A percentile compares a stretch with the other conserved stretches of the same genome.
These are phyloP conservation scores for Ustilago shanxiensis DNA, from an alignment of 1,284 basidiomycete species.

Conservation along the genomic window DNA sequence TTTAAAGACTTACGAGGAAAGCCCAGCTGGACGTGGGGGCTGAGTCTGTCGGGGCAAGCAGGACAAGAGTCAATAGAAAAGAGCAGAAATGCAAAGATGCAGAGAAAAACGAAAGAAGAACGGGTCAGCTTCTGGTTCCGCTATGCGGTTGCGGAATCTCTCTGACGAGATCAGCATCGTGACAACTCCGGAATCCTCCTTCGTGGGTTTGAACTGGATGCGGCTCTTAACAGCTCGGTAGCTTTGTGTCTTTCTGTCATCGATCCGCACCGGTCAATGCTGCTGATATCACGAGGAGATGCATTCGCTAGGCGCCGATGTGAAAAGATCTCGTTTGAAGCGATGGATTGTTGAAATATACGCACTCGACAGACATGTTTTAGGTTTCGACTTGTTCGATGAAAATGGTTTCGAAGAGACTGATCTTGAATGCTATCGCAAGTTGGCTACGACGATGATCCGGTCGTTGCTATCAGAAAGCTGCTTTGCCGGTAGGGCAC, in stretches of 20 bases:
- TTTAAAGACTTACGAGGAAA: constrained; percentile 73
- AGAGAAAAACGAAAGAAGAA: constrained; percentile 15
- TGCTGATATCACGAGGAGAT: too few relatives aligned
- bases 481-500: not conserved
- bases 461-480: not conserved
- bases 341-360: constrained; percentile 12
- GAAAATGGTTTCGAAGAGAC: not conserved
- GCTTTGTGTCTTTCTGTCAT: too few relatives aligned
- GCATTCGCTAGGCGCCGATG: too few relatives aligned
- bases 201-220: too few relatives aligned
- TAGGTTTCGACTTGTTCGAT: not conserved
- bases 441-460: not conserved
- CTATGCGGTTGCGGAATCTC: too few relatives aligned
- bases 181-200: too few relatives aligned
- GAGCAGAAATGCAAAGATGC: not conserved
- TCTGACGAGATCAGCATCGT: too few relatives aligned
- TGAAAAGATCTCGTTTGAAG: not conserved
- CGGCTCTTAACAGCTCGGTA: too few relatives aligned
- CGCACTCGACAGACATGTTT: constrained; percentile 64
- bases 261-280: too few relatives aligned
- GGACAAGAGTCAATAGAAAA: not conserved
- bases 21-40: constrained; percentile 73
- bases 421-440: not conserved
- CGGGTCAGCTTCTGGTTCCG: not conserved
- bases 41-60: constrained; percentile 63